Evolutionary conservation across 1,139 yeast genomes (phyloP).

Genomic region (Lodderomyces elongisporus): DNA sequence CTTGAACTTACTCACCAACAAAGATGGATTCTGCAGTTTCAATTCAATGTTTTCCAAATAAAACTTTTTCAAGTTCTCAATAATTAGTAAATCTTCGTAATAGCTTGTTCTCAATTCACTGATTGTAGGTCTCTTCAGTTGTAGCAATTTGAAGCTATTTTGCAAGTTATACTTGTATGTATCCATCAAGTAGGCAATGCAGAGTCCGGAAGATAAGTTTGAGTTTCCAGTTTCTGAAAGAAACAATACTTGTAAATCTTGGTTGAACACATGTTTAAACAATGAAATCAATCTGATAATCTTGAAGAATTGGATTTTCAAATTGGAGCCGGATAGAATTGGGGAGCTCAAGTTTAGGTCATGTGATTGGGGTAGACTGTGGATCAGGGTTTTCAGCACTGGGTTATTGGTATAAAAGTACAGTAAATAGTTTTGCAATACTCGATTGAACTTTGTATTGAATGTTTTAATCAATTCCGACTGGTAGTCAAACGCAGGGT

Average conservation of each 20-base stretch:
- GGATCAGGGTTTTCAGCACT: slow-evolving; percentile 22
- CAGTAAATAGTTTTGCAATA: slow-evolving; percentile 36
- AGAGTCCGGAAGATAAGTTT: slow-evolving; percentile 30
- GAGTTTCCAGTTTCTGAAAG: slow-evolving; percentile 29
- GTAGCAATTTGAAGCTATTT: slow-evolving; percentile 21
- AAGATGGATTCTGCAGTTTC: slow-evolving; percentile 22
- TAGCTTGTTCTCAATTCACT: slow-evolving; percentile 25
- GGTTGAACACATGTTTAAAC: slow-evolving; percentile 27
- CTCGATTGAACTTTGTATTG: slow-evolving; percentile 25
- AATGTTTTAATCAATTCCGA: slow-evolving; percentile 21
- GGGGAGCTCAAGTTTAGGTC: slow-evolving; percentile 29
- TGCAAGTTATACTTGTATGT: slow-evolving; percentile 32
- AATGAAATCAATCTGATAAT: slow-evolving; percentile 35
- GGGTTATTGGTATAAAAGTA: slow-evolving; percentile 36
- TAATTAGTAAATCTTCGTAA: slow-evolving; percentile 39
- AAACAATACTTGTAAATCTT: slow-evolving; percentile 30
- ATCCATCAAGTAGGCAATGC: slow-evolving; percentile 41
- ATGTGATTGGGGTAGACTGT: slow-evolving; percentile 26
- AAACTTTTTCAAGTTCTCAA: slow-evolving; percentile 39
- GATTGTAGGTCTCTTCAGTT: slow-evolving; percentile 18
- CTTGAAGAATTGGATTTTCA: slow-evolving; percentile 35
- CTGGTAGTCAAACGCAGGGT: slow-evolving; percentile 26
- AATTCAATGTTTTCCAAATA: slow-evolving; percentile 29
- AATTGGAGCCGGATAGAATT: slow-evolving; percentile 33
- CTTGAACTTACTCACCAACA: slow-evolving; percentile 34